phyloP scores from a whole-genome alignment of 768 basidiomycete species.

The Mycena vitilis region DNA sequence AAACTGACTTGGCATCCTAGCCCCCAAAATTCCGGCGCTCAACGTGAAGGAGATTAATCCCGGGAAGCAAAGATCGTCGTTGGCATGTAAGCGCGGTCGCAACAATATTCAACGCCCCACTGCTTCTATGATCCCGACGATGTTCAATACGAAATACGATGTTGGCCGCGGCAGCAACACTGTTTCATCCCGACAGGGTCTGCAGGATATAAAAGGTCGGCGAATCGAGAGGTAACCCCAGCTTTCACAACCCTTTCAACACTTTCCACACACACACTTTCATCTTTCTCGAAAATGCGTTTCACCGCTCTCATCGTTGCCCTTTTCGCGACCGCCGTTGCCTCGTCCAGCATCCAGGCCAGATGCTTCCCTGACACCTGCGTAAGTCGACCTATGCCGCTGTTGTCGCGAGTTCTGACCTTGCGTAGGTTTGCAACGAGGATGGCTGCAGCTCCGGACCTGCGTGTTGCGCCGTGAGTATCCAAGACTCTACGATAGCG shows the following conservation, averaged over 20 bases:
- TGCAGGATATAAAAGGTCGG: not conserved
- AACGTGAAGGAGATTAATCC: too few relatives aligned
- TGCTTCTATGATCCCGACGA: too few relatives aligned
- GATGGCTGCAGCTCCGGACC: not conserved
- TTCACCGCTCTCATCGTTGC: conserved; percentile 4
- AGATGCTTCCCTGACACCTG: conserved; percentile 7
- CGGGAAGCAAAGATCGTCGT: too few relatives aligned
- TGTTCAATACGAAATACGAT: too few relatives aligned
- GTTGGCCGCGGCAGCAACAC: too few relatives aligned
- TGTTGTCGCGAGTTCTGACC: not conserved
- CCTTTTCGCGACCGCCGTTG: conserved; percentile 8
- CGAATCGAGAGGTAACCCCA: not conserved
- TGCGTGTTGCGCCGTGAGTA: conserved; percentile 6
- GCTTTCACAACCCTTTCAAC: not conserved
- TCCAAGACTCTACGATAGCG: not conserved
- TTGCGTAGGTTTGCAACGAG: not conserved
- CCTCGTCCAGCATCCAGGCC: conserved; percentile 8
- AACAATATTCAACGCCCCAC: too few relatives aligned
- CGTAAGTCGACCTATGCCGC: not conserved
- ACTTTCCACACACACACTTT: not conserved
- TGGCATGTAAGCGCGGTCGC: too few relatives aligned
- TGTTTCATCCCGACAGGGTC: not conserved
- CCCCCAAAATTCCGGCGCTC: too few relatives aligned
- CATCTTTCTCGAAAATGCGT: not conserved
- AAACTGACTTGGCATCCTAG: too few relatives aligned